Percentiles rank a stretch among this genome's conserved stretches.
Conservation (phyloP, 805 yeast genomes). For the Jamesozyma hellenica region DNA sequence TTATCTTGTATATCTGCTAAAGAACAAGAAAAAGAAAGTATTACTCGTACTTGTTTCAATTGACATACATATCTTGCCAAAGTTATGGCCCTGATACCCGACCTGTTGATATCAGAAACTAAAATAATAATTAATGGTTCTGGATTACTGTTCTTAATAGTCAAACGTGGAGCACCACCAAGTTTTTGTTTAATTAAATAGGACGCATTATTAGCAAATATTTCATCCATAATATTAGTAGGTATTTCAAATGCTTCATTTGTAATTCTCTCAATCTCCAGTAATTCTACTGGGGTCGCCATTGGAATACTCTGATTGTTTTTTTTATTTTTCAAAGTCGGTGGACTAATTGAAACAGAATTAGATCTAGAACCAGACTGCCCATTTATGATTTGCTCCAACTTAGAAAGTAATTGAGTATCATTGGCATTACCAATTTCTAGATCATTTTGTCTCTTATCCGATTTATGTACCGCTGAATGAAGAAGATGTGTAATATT, state of each 20-base stretch:
- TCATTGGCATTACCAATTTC: constrained; percentile 2
- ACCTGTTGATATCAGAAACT: constrained; percentile 55
- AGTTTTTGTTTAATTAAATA: constrained; percentile 48
- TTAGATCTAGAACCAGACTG: constrained; percentile 13
- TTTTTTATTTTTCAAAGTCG: constrained; percentile 11
- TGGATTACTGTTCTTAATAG: constrained; percentile 59
- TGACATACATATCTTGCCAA: constrained; percentile 60
- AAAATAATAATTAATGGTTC: constrained; percentile 67
- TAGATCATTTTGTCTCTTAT: background rate
- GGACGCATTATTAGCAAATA: constrained; percentile 58
- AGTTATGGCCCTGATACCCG: constrained; percentile 69
- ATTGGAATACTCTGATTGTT: constrained; percentile 36
- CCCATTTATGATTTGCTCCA: constrained; percentile 19
- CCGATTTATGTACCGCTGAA: constrained; percentile 15
- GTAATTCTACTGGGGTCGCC: constrained; percentile 68
- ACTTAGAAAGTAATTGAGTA: constrained; percentile 6
- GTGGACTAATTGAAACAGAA: constrained; percentile 9
- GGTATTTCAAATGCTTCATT: constrained; percentile 44
- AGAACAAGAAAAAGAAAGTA: constrained; percentile 35
- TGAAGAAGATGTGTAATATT: constrained; percentile 29
- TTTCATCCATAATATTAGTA: constrained; percentile 43
- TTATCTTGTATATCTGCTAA: constrained; percentile 21
- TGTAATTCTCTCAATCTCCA: constrained; percentile 60
- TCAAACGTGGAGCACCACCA: constrained; percentile 61
- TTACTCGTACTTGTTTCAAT: constrained; percentile 57